Evolutionary conservation across 2,329 filamentous ascomycete genomes (phyloP).

Genomic region (Curvularia eragrostidis): DNA sequence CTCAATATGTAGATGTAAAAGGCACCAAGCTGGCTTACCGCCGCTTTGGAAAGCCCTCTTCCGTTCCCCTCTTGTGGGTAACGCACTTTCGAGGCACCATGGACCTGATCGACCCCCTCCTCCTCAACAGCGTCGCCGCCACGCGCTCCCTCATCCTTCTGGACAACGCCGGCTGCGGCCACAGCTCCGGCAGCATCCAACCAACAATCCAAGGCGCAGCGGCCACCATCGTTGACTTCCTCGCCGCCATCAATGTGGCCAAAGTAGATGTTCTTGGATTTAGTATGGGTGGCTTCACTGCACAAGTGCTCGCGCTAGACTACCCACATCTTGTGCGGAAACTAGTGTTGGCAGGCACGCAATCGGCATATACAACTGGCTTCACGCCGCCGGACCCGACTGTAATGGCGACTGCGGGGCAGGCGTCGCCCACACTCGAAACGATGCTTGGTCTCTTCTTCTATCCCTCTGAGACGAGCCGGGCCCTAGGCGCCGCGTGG

Average conservation of each 20-base stretch:
- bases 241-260: slow-evolving; percentile 39
- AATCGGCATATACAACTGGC: not conserved
- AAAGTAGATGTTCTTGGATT: slow-evolving; percentile 58
- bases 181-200: slow-evolving; percentile 53
- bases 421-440: not conserved
- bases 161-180: slow-evolving; percentile 59
- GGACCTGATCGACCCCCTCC: slow-evolving; percentile 31
- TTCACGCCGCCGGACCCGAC: not conserved
- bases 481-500: slow-evolving; percentile 8
- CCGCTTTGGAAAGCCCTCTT: slow-evolving; percentile 17
- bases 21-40: slow-evolving; percentile 29
- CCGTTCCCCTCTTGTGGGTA: slow-evolving; percentile 27
- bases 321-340: slow-evolving; percentile 47
- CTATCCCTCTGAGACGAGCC: slow-evolving; percentile 16
- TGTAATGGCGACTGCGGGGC: not conserved
- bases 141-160: slow-evolving; percentile 55
- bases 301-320: slow-evolving; percentile 55
- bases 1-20: slow-evolving; percentile 17
- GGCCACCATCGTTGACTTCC: slow-evolving; percentile 28
- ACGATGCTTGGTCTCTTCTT: slow-evolving; percentile 17
- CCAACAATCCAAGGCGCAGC: slow-evolving; percentile 51
- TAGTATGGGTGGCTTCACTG: slow-evolving; percentile 58
- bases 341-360: slow-evolving; percentile 56
- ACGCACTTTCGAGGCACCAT: slow-evolving; percentile 36
- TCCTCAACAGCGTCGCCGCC: slow-evolving; percentile 55